Evolutionary conservation across 2,329 filamentous ascomycete genomes (phyloP), one percentile per base, ranked within the genome.

Genomic region (Cyphellophora europaea): DNA sequence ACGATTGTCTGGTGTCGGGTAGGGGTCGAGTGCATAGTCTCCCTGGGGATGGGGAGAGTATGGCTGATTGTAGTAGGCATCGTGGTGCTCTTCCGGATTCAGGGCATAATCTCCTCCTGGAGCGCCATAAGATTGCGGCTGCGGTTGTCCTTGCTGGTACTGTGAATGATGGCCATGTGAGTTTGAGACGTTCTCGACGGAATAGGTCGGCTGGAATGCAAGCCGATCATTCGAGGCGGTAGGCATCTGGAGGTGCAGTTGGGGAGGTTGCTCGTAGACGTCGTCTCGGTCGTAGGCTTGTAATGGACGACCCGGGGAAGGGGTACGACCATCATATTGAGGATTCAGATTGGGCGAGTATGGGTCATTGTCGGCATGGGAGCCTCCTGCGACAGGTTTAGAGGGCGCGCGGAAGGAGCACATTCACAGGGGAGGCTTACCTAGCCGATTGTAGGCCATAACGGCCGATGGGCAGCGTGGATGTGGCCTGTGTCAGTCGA

Each of bases 71-170:
- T 82, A 89, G 65, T 94, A 94, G 36, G 77, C 74, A 58, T 94
- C 85, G 54, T 91, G 85, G 52, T 94, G 86, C 38, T 79, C 78
- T 56, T 93, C 79, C 6, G 89, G 87, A 52, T 86, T 78, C 41
- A 94, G 62, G 3, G 77, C 68, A 56, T 91, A 88, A 37, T 87
- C 82, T 38, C 69, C 67, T 25, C 35, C 42, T 10, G 23, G 32
- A 11, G n/a, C 11, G 3, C 32, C 25, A 19, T 27, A 35, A 11
- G 21, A 25, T 11, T 15, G n/a, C 11, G 11, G 10, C 3, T 31
- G 28, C 42, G 67, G 58, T 30, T 58, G 57, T 19, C 44, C 37
- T 61, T 63, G 44, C 42, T 77, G 72, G 53, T 76, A 49, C 36
- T 66, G 64, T 47, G 79, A 70, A 51, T 73, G 72, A 50, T 77